Conservation (phyloP, 2,329 filamentous ascomycete species). For the Thyridium curvatum region DNA sequence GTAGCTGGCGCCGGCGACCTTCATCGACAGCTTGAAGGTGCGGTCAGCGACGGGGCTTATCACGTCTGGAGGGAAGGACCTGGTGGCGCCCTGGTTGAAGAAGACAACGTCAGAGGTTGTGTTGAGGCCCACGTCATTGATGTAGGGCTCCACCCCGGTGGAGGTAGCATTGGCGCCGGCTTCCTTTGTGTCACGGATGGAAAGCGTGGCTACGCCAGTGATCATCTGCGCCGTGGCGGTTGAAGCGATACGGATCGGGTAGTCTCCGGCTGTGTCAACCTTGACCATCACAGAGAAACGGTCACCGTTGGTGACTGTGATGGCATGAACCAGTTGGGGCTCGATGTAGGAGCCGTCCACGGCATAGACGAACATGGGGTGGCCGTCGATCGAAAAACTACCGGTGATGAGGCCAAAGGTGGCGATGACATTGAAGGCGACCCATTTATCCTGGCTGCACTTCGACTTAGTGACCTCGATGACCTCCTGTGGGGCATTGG, state of each 20-base stretch:
- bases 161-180: slow-evolving; percentile 14
- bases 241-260: slow-evolving; percentile 47
- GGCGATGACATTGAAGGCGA: slow-evolving; percentile 49
- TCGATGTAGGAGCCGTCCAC: slow-evolving; percentile 49
- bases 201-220: slow-evolving; percentile 42
- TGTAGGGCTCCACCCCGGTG: slow-evolving; percentile 26
- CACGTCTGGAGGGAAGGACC: slow-evolving; percentile 39
- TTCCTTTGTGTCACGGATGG: slow-evolving; percentile 18
- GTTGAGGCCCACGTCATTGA: slow-evolving; percentile 41
- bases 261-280: slow-evolving; percentile 39
- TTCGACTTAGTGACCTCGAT: slow-evolving; percentile 26
- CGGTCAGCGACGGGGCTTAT: slow-evolving; percentile 35
- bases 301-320: slow-evolving; percentile 43
- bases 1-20: slow-evolving; percentile 35
- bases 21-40: slow-evolving; percentile 37
- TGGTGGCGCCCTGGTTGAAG: slow-evolving; percentile 34
- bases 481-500: slow-evolving; percentile 34
- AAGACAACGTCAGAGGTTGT: slow-evolving; percentile 31
- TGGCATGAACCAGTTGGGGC: slow-evolving; percentile 40
- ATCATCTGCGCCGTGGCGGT: slow-evolving; percentile 46
- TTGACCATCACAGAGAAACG: slow-evolving; percentile 45
- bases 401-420: slow-evolving; percentile 38
- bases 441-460: slow-evolving; percentile 26
- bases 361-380: slow-evolving; percentile 46
- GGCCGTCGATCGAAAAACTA: slow-evolving; percentile 43